Conservation (phyloP, 169 alveolate genomes). For the Cytauxzoon felis region DNA sequence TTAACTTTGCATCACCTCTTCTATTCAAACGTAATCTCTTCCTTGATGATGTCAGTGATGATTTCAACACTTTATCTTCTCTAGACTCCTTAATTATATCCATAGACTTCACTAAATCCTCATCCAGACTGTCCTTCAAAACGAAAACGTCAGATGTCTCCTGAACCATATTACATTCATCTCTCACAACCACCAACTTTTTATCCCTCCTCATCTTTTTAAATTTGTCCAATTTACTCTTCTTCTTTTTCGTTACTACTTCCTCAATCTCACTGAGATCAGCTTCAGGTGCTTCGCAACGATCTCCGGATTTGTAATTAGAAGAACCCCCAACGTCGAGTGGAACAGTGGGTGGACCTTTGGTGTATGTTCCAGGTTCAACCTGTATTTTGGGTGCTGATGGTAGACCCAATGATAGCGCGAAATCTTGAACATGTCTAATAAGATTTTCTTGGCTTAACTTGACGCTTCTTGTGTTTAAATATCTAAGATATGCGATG, state of each 20-base stretch:
- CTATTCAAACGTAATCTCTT: constrained; percentile 46
- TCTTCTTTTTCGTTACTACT: constrained; percentile 11
- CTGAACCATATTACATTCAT: neutral
- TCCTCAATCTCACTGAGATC: neutral
- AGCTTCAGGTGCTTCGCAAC: neutral
- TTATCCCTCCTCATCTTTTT: neutral
- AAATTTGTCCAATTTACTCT: neutral
- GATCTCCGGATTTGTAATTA: too few species aligned
- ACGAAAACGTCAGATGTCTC: constrained; percentile 11
- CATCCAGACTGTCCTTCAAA: constrained; percentile 16
- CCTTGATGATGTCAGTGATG: constrained; percentile 24
- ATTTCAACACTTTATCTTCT: constrained; percentile 30
- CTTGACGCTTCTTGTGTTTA: constrained; percentile 23
- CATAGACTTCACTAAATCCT: constrained; percentile 18
- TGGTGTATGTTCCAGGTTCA: neutral
- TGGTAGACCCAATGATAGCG: constrained; percentile 53
- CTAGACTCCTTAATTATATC: neutral
- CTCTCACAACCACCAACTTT: neutral
- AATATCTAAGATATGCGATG: constrained; percentile 52
- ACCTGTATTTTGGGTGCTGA: constrained; percentile 49
- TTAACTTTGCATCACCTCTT: constrained; percentile 54
- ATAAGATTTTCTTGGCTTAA: constrained; percentile 27
- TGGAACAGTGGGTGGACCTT: too few species aligned
- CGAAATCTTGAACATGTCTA: constrained; percentile 33
- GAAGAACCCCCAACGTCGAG: too few species aligned